Percentiles rank a stretch among this genome's conserved stretches.
Evolutionary conservation across 176 grass and related monocot species (phyloP).

Genomic region (Zoysia pacifica): DNA sequence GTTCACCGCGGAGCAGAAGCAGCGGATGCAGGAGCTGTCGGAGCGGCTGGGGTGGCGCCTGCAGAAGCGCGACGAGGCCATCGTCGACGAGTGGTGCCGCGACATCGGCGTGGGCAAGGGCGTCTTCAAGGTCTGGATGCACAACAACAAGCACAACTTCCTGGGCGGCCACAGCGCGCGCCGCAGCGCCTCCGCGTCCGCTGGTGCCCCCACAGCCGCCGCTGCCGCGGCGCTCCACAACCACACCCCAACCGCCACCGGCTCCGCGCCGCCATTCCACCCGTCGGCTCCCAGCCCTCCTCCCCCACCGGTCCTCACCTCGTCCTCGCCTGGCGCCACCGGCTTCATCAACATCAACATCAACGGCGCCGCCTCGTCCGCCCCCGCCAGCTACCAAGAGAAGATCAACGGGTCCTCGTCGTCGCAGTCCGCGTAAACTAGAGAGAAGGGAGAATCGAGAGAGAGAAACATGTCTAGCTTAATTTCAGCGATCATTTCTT

Average conservation of each 20-base stretch:
- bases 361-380: too few relatives aligned
- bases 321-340: not conserved
- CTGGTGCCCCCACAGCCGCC: not conserved
- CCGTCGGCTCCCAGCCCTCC: too few relatives aligned
- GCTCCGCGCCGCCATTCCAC: too few relatives aligned
- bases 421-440: constrained; percentile 53
- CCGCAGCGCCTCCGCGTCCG: constrained; percentile 35
- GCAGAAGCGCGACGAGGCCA: constrained; percentile 86
- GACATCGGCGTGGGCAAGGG: constrained; percentile 90
- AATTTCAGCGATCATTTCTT: constrained; percentile 53
- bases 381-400: not conserved
- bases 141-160: constrained; percentile 99
- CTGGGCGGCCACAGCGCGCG: constrained; percentile 65
- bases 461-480: constrained; percentile 45
- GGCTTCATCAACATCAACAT: too few relatives aligned
- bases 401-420: not conserved
- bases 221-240: not conserved
- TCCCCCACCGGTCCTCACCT: not conserved
- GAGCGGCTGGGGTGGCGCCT: constrained; percentile 90
- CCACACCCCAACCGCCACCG: too few relatives aligned
- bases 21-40: constrained; percentile 95
- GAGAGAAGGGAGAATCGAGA: not conserved
- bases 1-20: constrained; percentile 93
- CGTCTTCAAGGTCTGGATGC: constrained; percentile 99
- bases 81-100: constrained; percentile 87